These are phyloP conservation scores for Chloranthus sessilifolius DNA, from an alignment of 164 flowering plant species.

Conservation along the genomic window DNA sequence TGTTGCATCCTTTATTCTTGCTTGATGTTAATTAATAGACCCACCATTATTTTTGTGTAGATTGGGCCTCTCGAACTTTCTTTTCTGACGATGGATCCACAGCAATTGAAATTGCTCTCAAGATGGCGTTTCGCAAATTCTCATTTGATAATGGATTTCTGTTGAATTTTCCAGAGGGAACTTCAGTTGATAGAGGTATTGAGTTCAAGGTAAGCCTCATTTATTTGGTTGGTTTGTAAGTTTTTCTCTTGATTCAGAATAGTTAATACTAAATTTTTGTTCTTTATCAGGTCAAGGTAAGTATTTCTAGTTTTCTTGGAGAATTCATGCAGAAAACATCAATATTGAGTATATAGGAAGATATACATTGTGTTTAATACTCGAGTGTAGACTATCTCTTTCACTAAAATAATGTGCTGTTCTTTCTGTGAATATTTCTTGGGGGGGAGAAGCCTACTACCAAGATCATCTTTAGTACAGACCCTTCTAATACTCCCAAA, in stretches of 20 bases:
- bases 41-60: slow-evolving; percentile 27
- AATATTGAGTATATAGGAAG: no score
- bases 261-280: not conserved
- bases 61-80: slow-evolving; percentile 92
- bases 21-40: not conserved
- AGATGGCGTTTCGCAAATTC: slow-evolving; percentile 97
- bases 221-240: not conserved
- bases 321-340: not conserved
- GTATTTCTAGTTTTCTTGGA: not conserved
- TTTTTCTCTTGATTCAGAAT: not conserved
- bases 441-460: no score
- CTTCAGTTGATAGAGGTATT: slow-evolving; percentile 17
- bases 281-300: no score
- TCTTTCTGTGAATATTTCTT: no score
- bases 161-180: slow-evolving; percentile 13
- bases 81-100: slow-evolving; percentile 98
- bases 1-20: not conserved
- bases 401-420: no score
- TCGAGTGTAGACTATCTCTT: no score
- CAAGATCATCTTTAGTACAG: no score
- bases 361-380: no score
- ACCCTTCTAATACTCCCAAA: no score
- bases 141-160: slow-evolving; percentile 56
- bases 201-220: slow-evolving; percentile 50
- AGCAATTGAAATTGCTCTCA: slow-evolving; percentile 91